Evolutionary conservation across 805 yeast species (phyloP).

Genomic region (Candida stauntonica): DNA sequence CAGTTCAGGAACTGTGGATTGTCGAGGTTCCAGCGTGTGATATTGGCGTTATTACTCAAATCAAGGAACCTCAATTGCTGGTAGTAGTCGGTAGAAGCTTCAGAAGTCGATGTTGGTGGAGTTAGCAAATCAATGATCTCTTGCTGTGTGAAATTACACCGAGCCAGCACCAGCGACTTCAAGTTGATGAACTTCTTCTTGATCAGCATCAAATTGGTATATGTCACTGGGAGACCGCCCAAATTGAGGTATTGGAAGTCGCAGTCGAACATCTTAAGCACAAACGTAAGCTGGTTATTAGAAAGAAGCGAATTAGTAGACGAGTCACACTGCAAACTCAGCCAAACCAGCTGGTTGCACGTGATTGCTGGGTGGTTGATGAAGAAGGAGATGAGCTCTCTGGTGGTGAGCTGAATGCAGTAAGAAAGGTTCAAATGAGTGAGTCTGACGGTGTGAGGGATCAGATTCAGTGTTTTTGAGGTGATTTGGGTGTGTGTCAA

Average conservation of each 20-base stretch:
- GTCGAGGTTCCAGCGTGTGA: slow-evolving; percentile 59
- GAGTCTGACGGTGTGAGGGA: slow-evolving; percentile 55
- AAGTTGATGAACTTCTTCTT: slow-evolving; percentile 36
- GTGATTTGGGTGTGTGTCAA: slow-evolving; percentile 77
- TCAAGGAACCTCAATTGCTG: slow-evolving; percentile 55
- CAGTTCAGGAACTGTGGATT: slow-evolving; percentile 40
- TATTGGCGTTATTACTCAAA: slow-evolving; percentile 54
- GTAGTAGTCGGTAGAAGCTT: slow-evolving; percentile 3
- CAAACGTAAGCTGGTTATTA: slow-evolving; percentile 46
- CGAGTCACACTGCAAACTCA: slow-evolving; percentile 59
- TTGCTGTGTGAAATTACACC: slow-evolving; percentile 31
- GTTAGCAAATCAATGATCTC: slow-evolving; percentile 30
- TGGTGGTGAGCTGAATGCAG: slow-evolving; percentile 65
- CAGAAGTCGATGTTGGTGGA: slow-evolving; percentile 15
- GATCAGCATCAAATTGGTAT: slow-evolving; percentile 34
- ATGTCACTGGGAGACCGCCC: slow-evolving; percentile 57
- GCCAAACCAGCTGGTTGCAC: slow-evolving; percentile 53
- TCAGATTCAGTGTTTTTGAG: slow-evolving; percentile 48
- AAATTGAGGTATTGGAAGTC: slow-evolving; percentile 49
- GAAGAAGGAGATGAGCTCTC: slow-evolving; percentile 65
- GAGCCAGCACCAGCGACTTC: slow-evolving; percentile 34
- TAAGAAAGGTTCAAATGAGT: slow-evolving; percentile 70
- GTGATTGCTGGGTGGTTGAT: slow-evolving; percentile 64
- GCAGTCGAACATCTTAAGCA: slow-evolving; percentile 36
- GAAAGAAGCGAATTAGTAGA: slow-evolving; percentile 57